phyloP scores from a whole-genome alignment of 345 rosid species.

The Lumnitzera littorea region DNA sequence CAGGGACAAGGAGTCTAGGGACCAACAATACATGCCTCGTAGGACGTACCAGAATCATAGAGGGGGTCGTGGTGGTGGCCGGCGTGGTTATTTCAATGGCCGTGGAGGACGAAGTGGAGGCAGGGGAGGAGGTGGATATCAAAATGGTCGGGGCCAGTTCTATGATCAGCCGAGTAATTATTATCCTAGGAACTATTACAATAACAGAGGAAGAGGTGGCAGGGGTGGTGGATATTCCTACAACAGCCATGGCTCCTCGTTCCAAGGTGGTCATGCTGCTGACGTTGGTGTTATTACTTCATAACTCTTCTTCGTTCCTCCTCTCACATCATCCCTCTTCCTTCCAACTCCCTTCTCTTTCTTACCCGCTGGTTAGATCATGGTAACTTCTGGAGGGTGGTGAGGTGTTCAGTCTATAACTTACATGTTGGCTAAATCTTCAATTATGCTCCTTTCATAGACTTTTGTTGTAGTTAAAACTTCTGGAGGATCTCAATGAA shows the following conservation, averaged over 20 bases:
- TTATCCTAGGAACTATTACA: slow-evolving; percentile 57
- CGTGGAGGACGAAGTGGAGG: slow-evolving; percentile 66
- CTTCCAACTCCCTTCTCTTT: too few species aligned
- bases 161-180: slow-evolving; percentile 65
- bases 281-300: slow-evolving; percentile 47
- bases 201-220: slow-evolving; percentile 54
- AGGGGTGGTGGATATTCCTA: slow-evolving; percentile 45
- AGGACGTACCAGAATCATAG: slow-evolving; percentile 63
- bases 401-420: too few species aligned
- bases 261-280: slow-evolving; percentile 39
- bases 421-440: too few species aligned
- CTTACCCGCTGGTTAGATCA: too few species aligned
- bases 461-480: too few species aligned
- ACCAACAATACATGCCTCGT: slow-evolving; percentile 47
- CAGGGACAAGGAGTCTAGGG: slow-evolving; percentile 29
- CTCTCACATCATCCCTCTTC: too few species aligned
- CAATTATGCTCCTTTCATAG: too few species aligned
- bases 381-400: too few species aligned
- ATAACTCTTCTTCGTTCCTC: slow-evolving; percentile 6
- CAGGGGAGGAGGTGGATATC: slow-evolving; percentile 59
- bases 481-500: too few species aligned
- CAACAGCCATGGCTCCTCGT: slow-evolving; percentile 30
- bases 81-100: slow-evolving; percentile 61
- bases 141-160: slow-evolving; percentile 56
- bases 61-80: slow-evolving; percentile 62